phyloP scores from a whole-genome alignment of 805 yeast species.

The Metschnikowia reukaufii region DNA sequence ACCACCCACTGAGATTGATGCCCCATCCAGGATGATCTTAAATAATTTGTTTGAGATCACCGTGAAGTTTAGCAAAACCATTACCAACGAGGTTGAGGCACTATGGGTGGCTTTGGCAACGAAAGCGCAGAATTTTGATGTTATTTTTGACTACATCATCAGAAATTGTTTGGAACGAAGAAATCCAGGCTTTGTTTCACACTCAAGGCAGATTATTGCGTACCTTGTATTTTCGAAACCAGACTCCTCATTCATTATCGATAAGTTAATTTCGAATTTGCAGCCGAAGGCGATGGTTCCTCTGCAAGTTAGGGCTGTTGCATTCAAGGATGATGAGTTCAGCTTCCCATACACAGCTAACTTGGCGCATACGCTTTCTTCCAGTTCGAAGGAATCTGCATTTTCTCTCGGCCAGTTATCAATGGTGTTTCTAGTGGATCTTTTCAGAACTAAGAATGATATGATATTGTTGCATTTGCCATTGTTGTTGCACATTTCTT shows the following conservation, averaged over 20 bases:
- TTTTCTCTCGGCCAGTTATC: conserved; percentile 89
- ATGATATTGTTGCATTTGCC: conserved; percentile 63
- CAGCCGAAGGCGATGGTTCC: conserved; percentile 93
- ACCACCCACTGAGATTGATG: conserved; percentile 20
- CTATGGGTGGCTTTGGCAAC: conserved; percentile 93
- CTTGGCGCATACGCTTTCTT: conserved; percentile 54
- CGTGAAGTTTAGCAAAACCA: conserved; percentile 65
- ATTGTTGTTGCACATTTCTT: conserved; percentile 70
- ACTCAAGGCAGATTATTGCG: conserved; percentile 77
- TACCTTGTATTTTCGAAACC: conserved; percentile 60
- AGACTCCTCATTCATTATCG: conserved; percentile 50
- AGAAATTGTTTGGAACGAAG: conserved; percentile 66
- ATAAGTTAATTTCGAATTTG: conserved; percentile 64
- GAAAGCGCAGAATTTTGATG: conserved; percentile 66
- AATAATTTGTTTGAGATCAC: conserved; percentile 84
- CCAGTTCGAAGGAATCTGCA: conserved; percentile 64
- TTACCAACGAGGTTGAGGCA: conserved; percentile 88
- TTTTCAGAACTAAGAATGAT: conserved; percentile 67
- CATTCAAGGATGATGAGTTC: conserved; percentile 25
- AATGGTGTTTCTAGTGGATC: conserved; percentile 78
- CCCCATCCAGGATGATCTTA: conserved; percentile 62
- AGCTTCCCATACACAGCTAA: conserved; percentile 73
- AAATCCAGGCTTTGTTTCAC: conserved; percentile 72
- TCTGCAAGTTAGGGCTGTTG: conserved; percentile 38
- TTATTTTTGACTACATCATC: conserved; percentile 68